Conservation (phyloP, 371 early-diverging fungal genomes). For the Capillidium heterosporum region DNA sequence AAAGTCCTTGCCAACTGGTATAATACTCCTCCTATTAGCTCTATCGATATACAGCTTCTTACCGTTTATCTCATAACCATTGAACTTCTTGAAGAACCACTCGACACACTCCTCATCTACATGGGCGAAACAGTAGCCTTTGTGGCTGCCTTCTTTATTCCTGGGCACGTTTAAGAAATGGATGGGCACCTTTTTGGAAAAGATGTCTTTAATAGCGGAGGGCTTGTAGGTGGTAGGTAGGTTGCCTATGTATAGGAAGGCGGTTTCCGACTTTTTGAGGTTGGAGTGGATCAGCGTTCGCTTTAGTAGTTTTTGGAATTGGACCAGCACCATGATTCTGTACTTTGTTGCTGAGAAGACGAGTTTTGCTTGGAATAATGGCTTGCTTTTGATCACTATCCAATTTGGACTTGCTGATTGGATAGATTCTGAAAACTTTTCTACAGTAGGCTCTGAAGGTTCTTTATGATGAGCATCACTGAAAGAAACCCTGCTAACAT, state of each 20-base stretch:
- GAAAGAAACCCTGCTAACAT: no score
- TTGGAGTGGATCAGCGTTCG: no score
- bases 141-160: neutral
- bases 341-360: no score
- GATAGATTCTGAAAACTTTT: no score
- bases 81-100: neutral
- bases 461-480: no score
- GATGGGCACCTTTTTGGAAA: neutral
- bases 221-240: neutral
- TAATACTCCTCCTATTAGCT: neutral
- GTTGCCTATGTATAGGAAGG: neutral
- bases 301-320: no score
- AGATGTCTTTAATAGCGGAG: neutral
- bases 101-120: neutral
- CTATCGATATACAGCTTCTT: neutral
- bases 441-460: no score
- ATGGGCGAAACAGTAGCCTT: neutral
- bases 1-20: neutral
- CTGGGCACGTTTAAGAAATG: conserved; percentile 3
- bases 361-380: no score
- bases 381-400: no score
- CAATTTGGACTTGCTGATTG: no score
- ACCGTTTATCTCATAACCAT: neutral
- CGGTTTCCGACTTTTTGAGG: no score
- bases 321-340: no score